Evolutionary conservation across 768 basidiomycete genomes (phyloP), one percentile per base, ranked within the genome.

Genomic region (Daedaleopsis nitida): DNA sequence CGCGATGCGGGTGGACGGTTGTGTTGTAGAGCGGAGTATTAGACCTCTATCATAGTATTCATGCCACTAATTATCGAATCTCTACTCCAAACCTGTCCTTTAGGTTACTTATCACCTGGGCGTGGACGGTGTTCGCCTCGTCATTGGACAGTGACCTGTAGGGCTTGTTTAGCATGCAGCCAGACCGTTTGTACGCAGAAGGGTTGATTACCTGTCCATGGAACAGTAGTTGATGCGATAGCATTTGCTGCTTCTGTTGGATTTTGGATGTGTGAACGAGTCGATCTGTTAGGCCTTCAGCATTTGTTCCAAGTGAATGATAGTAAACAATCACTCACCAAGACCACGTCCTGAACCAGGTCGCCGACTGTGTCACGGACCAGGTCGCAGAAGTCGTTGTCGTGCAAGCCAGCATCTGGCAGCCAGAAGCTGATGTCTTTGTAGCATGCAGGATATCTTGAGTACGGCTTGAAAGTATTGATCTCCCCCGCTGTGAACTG

Each of bases 401-500:
- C 96, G 72, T 97, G 95, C 67, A 95, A 78, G 50, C 81, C 77
- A 19, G 58, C 45, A 11, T 61, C 54, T 0, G 87, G 84, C 23
- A 88, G 70, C 97, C 97, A 99, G 78, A 98, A 97, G 72, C 92
- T 94, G 69, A 97, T 80, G 68, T 99, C 97, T 76, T 95, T 96
- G 83, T 89, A 92, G 72, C 91, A 94, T 9, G 90, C 81, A 2
- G 97, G 97, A 73, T 92, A 95, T 75, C 88, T 93, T 13, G 94
- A 96, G 76, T 95, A 98, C 0, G 94, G 86, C 69, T 87, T 86
- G 83, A 98, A 99, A 1, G 85, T 82, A 12, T 81, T 84, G 65
- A 99, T 91, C 61, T 86, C 74, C 10, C 89, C 92, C 47, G 83
- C 78, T 43, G 80, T 74, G 74, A 99, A 99, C 68, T 99, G 97